phyloP scores from a whole-genome alignment of 2,329 filamentous ascomycete species.

The Phaeosphaeriaceae sp. region DNA sequence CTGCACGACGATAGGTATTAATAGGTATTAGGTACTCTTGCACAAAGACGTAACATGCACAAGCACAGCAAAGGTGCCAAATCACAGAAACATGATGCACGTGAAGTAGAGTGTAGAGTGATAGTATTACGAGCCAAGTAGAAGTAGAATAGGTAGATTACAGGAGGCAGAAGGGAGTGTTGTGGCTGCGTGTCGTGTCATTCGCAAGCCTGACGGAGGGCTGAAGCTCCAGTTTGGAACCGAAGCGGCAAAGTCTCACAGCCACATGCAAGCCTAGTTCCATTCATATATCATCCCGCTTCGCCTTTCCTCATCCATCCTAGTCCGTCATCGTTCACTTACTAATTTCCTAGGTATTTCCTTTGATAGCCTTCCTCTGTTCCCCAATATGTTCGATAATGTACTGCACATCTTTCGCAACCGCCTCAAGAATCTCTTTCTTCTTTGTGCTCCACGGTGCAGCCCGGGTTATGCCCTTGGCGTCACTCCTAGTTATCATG shows the following conservation, averaged over 20 bases:
- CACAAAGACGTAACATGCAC: conserved; percentile 9
- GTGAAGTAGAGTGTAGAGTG: conserved; percentile 11
- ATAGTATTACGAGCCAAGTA: conserved; percentile 14
- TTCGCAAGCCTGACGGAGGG: conserved; percentile 38
- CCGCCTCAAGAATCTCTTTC: conserved; percentile 18
- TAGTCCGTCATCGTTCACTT: conserved; percentile 1
- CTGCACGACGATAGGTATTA: conserved; percentile 20
- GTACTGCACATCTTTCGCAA: conserved; percentile 27
- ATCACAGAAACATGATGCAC: conserved; percentile 11
- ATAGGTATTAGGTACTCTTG: conserved; percentile 22
- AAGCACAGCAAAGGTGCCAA: conserved; percentile 16
- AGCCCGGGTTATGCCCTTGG: conserved; percentile 59
- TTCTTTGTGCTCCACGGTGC: conserved; percentile 59
- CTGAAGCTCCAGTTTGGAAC: conserved; percentile 22
- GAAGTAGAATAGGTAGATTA: conserved; percentile 23
- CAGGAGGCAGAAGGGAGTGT: conserved; percentile 18
- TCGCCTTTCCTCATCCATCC: conserved; percentile 10
- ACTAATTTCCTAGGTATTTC: neutral
- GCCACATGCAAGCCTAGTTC: no score
- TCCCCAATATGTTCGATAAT: conserved; percentile 21
- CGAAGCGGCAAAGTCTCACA: conserved; percentile 23
- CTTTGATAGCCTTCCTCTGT: conserved; percentile 6
- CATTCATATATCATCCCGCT: conserved; percentile 12
- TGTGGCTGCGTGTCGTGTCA: conserved; percentile 15
- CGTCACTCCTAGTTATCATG: conserved; percentile 78